These are phyloP conservation scores for Aegilops speltoides DNA, from an alignment of 176 grass and related monocot genomes.

Conservation along the genomic window DNA sequence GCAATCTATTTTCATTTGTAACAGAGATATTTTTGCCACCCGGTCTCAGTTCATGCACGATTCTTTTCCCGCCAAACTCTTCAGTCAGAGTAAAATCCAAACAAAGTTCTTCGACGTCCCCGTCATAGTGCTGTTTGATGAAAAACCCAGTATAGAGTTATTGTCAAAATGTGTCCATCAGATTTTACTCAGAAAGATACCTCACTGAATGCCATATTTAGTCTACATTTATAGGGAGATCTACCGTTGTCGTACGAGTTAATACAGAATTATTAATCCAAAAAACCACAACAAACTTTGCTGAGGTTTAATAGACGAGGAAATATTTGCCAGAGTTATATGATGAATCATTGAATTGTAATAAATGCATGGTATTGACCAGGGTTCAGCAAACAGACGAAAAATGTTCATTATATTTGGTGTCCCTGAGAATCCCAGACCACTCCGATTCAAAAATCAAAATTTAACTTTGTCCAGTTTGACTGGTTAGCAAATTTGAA, in stretches of 20 bases:
- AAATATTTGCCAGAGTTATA: slow-evolving; percentile 9
- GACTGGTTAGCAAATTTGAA: not conserved
- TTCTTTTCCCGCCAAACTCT: slow-evolving; percentile 79
- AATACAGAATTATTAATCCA: slow-evolving; percentile 17
- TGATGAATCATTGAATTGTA: not conserved
- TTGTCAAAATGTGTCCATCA: not conserved
- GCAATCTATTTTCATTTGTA: slow-evolving; percentile 90
- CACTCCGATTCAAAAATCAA: not conserved
- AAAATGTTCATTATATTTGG: not conserved
- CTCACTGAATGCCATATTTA: slow-evolving; percentile 2
- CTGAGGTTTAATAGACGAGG: not conserved
- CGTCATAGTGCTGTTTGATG: slow-evolving; percentile 78
- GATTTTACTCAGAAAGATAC: not conserved
- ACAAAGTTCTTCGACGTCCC: slow-evolving; percentile 76
- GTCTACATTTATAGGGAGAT: not conserved
- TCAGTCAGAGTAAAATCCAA: slow-evolving; percentile 97
- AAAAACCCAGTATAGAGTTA: slow-evolving; percentile 14
- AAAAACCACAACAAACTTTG: slow-evolving; percentile 26
- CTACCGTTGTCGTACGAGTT: not conserved
- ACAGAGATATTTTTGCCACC: slow-evolving; percentile 91
- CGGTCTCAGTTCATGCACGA: slow-evolving; percentile 87
- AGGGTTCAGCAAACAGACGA: not conserved
- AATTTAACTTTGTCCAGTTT: not conserved
- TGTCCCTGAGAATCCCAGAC: not conserved
- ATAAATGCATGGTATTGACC: not conserved